A percentile compares a stretch with the other conserved stretches of the same genome.
Evolutionary conservation across 2,329 filamentous ascomycete genomes (phyloP).

Genomic region (Tolypocladium inflatum): DNA sequence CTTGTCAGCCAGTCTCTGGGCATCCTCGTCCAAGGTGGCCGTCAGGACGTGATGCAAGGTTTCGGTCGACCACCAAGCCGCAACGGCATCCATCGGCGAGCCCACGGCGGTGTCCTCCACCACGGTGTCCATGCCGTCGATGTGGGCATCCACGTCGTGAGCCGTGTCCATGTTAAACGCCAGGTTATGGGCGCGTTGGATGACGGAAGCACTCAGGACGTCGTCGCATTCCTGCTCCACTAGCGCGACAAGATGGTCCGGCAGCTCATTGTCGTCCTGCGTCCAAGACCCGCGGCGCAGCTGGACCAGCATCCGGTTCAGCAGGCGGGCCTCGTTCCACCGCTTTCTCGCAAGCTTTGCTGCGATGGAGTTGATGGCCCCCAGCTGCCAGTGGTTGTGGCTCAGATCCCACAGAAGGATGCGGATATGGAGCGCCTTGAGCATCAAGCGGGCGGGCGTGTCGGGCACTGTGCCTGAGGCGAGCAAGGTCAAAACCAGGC

Average conservation of each 20-base stretch:
- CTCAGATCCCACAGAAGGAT: constrained; percentile 74
- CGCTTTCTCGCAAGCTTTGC: constrained; percentile 63
- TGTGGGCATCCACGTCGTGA: constrained; percentile 50
- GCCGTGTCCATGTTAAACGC: constrained; percentile 77
- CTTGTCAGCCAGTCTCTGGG: constrained; percentile 11
- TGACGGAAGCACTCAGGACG: constrained; percentile 66
- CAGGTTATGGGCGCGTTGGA: constrained; percentile 81
- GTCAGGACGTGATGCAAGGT: constrained; percentile 61
- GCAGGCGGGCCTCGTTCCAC: constrained; percentile 71
- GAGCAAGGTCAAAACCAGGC: constrained; percentile 75
- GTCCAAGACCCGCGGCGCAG: constrained; percentile 29
- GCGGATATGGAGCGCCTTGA: constrained; percentile 87
- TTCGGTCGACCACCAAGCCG: constrained; percentile 81
- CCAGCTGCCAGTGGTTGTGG: constrained; percentile 54
- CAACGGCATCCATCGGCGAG: constrained; percentile 80
- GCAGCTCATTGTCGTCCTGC: constrained; percentile 50
- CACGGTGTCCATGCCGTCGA: constrained; percentile 71
- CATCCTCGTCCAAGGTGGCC: constrained; percentile 47
- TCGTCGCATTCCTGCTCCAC: constrained; percentile 74
- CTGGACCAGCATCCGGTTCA: constrained; percentile 39
- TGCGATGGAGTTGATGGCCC: constrained; percentile 58
- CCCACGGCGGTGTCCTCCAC: constrained; percentile 78
- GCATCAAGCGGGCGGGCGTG: constrained; percentile 75
- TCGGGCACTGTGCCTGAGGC: constrained; percentile 80
- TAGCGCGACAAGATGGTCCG: constrained; percentile 65